Conservation (phyloP, 768 basidiomycete genomes). For the Xerocomus spinulosus region DNA sequence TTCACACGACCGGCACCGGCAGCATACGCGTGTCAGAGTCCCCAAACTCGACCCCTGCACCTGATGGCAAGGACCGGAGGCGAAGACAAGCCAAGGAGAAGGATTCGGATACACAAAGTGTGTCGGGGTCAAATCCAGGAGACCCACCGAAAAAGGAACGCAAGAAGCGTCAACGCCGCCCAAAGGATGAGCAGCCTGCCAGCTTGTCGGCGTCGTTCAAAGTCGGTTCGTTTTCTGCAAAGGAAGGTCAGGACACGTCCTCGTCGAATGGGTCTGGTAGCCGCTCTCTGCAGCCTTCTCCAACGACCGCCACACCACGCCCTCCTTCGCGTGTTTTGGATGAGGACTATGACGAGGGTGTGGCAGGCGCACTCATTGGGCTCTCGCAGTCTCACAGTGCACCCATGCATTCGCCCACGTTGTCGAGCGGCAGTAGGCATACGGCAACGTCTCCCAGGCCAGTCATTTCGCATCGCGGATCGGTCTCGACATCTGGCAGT, state of each 20-base stretch:
- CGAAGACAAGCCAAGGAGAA: slow-evolving; percentile 47
- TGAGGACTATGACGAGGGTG: slow-evolving; percentile 93
- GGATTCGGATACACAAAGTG: slow-evolving; percentile 37
- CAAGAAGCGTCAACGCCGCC: slow-evolving; percentile 42
- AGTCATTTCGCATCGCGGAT: slow-evolving; percentile 53
- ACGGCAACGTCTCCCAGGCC: slow-evolving; percentile 45
- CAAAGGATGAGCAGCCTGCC: slow-evolving; percentile 42
- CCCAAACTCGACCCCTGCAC: slow-evolving; percentile 42
- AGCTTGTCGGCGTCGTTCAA: slow-evolving; percentile 33
- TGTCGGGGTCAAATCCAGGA: slow-evolving; percentile 26
- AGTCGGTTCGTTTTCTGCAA: slow-evolving; percentile 32
- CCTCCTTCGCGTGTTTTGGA: slow-evolving; percentile 70
- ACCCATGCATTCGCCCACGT: slow-evolving; percentile 47
- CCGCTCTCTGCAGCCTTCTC: slow-evolving; percentile 68
- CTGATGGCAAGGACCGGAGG: slow-evolving; percentile 44
- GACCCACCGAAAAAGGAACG: slow-evolving; percentile 56
- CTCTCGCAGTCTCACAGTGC: slow-evolving; percentile 44
- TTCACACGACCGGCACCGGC: slow-evolving; percentile 25
- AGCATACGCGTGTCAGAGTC: slow-evolving; percentile 55
- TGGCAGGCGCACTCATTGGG: slow-evolving; percentile 79
- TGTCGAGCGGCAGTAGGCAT: slow-evolving; percentile 55
- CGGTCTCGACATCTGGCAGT: slow-evolving; percentile 61
- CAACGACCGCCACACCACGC: slow-evolving; percentile 55
- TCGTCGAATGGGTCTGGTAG: slow-evolving; percentile 62
- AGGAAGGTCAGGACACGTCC: slow-evolving; percentile 54